A percentile compares a stretch with the other conserved stretches of the same genome.
Conservation (phyloP, 2,329 filamentous ascomycete species). For the Chrysosporium keratinophilum region DNA sequence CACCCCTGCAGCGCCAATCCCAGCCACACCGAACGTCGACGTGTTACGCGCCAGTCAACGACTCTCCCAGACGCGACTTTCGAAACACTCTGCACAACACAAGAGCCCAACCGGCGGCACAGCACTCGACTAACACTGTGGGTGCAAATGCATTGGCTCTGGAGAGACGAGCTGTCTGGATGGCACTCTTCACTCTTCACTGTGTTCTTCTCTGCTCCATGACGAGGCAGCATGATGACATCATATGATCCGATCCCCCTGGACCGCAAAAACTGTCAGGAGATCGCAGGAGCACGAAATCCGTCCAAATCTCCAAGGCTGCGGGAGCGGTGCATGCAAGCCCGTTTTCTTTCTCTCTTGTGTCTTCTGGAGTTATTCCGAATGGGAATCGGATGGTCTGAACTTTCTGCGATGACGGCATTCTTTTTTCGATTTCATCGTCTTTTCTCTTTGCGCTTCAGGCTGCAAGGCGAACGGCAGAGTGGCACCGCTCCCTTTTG, state of each 20-base stretch:
- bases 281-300: neutral
- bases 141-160: neutral
- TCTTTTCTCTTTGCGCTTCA: neutral
- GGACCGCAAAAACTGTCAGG: neutral
- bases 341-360: neutral
- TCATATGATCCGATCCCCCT: neutral
- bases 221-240: constrained; percentile 5
- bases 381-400: neutral
- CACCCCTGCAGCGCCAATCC: neutral
- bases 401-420: neutral
- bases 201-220: neutral
- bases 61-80: neutral
- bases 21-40: neutral
- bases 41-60: neutral
- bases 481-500: constrained; percentile 35
- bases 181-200: neutral
- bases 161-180: neutral
- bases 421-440: neutral
- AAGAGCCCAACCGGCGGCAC: neutral
- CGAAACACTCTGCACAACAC: neutral
- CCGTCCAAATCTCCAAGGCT: neutral
- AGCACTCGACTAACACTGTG: neutral
- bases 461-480: neutral
- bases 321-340: neutral
- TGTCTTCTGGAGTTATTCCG: neutral